Evolutionary conservation across 768 basidiomycete species (phyloP).

Genomic region (Lactifluus hygrophoroides): DNA sequence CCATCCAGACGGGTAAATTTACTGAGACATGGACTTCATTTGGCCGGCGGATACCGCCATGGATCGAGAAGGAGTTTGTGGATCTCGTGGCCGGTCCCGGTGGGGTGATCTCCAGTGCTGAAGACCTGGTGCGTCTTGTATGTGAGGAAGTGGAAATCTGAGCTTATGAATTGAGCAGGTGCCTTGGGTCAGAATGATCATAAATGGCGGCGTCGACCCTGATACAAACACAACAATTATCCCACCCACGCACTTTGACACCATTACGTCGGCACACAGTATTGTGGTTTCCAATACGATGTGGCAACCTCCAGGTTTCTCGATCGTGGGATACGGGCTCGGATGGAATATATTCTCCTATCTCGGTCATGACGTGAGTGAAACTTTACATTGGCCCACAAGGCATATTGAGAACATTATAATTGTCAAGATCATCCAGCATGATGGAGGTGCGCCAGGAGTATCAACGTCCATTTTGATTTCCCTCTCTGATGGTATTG

Average conservation of each 20-base stretch:
- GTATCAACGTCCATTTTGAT: slow-evolving; percentile 27
- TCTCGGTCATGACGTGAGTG: slow-evolving; percentile 34
- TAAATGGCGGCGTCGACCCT: slow-evolving; percentile 30
- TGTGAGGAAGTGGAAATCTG: neutral
- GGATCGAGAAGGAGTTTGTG: slow-evolving; percentile 23
- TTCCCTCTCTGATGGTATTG: slow-evolving; percentile 31
- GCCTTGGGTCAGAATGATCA: slow-evolving; percentile 38
- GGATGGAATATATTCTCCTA: slow-evolving; percentile 37
- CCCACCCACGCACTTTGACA: slow-evolving; percentile 26
- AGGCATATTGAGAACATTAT: neutral
- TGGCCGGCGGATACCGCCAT: slow-evolving; percentile 29
- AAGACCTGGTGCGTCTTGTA: slow-evolving; percentile 34
- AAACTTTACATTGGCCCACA: neutral
- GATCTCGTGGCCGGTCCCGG: slow-evolving; percentile 32
- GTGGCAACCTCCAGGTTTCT: slow-evolving; percentile 16
- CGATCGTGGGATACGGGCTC: slow-evolving; percentile 33
- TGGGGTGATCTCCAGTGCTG: slow-evolving; percentile 36
- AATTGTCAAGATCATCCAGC: slow-evolving; percentile 27
- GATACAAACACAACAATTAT: slow-evolving; percentile 28
- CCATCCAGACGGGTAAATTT: slow-evolving; percentile 27
- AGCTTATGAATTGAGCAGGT: slow-evolving; percentile 23
- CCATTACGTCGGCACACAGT: slow-evolving; percentile 28
- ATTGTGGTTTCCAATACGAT: slow-evolving; percentile 20
- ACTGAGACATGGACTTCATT: slow-evolving; percentile 29
- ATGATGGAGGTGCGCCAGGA: slow-evolving; percentile 29